Percentiles rank a stretch among this genome's conserved stretches.
These are phyloP conservation scores for Ilex asprella DNA, from an alignment of 257 asterid species.

Conservation along the genomic window DNA sequence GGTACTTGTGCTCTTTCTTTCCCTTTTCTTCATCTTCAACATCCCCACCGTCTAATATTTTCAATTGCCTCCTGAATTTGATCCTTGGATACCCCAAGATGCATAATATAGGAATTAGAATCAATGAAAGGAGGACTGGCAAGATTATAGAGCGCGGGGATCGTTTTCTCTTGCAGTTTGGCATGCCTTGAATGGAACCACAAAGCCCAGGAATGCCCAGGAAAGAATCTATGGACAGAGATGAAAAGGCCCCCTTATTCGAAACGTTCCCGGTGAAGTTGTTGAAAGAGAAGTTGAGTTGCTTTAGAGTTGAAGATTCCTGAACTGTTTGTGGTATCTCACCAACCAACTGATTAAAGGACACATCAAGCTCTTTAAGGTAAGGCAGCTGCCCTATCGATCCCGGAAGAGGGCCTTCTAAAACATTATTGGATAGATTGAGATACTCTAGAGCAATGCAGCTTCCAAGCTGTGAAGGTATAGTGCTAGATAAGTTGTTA, in stretches of 20 bases:
- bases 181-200: conserved; percentile 47
- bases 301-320: conserved; percentile 34
- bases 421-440: conserved; percentile 37
- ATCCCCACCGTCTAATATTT: conserved; percentile 20
- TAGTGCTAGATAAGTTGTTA: conserved; percentile 44
- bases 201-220: conserved; percentile 49
- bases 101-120: conserved; percentile 50
- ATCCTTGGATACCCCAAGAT: conserved; percentile 45
- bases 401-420: conserved; percentile 49
- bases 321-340: conserved; percentile 43
- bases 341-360: conserved; percentile 48
- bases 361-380: conserved; percentile 50
- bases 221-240: conserved; percentile 38
- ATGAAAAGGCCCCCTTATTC: conserved; percentile 45
- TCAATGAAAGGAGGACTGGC: conserved; percentile 60
- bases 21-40: conserved; percentile 27
- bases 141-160: conserved; percentile 35
- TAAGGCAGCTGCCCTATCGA: conserved; percentile 52
- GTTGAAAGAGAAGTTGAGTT: conserved; percentile 62
- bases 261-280: conserved; percentile 43
- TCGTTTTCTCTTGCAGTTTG: conserved; percentile 27
- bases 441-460: conserved; percentile 70
- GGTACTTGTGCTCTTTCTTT: conserved; percentile 41
- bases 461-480: conserved; percentile 76
- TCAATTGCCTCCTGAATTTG: conserved; percentile 25